Evolutionary conservation across 163 green algal genomes (phyloP).

Genomic region (Scenedesmus sp.): DNA sequence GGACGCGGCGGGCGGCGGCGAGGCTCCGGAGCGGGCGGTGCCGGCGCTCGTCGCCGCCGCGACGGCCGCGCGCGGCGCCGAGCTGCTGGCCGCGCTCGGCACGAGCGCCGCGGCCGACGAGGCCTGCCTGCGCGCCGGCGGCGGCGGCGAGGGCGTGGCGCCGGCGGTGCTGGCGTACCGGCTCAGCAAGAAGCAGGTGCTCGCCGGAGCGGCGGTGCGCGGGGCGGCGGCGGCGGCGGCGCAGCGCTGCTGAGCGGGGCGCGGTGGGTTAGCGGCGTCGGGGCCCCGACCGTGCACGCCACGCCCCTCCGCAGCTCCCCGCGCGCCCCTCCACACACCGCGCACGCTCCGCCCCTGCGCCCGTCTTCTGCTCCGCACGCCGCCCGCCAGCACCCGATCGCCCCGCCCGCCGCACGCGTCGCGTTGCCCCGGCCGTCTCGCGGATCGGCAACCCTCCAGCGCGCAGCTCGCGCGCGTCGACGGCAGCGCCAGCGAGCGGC

Average conservation of each 20-base stretch:
- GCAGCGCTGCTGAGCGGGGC: not conserved
- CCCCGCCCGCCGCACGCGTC: no score
- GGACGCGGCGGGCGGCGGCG: not conserved
- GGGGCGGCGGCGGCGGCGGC: not conserved
- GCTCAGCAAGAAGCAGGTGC: constrained; percentile 15
- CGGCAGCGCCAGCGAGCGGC: no score
- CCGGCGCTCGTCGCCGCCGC: no score
- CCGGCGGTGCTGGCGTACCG: constrained; percentile 18
- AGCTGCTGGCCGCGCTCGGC: not conserved
- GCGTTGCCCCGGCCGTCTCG: no score
- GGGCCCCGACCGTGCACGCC: no score
- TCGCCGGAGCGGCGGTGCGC: not conserved
- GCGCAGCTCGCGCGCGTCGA: no score
- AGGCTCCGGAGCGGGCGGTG: not conserved
- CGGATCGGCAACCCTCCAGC: no score
- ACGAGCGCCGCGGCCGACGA: not conserved
- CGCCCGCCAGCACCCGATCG: no score
- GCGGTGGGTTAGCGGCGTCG: no score
- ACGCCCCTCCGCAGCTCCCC: not conserved
- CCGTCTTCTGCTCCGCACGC: no score
- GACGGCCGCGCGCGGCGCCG: not conserved
- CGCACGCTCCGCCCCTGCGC: no score
- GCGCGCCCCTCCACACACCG: no score
- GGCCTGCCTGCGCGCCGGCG: not conserved
- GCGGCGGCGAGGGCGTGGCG: not conserved